These are phyloP conservation scores for Leishmania mexicana DNA, from an alignment of 208 protist species.

Conservation along the genomic window DNA sequence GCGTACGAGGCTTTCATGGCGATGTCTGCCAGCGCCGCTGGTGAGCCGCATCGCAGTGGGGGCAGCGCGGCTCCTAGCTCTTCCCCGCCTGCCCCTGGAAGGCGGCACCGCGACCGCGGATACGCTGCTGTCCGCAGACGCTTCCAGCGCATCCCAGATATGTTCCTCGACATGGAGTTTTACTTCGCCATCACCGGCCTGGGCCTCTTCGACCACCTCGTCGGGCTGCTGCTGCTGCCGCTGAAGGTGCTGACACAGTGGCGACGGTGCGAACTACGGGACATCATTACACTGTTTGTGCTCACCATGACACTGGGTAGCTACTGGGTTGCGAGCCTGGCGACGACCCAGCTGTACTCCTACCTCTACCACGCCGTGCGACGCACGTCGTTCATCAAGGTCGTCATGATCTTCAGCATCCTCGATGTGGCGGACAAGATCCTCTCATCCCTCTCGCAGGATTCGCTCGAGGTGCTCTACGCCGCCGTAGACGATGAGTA, in stretches of 20 bases:
- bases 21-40: neutral
- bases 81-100: neutral
- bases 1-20: slow-evolving; percentile 7
- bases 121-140: slow-evolving; percentile 3
- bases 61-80: neutral
- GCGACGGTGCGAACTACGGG: slow-evolving; percentile 13
- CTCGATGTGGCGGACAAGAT: slow-evolving; percentile 92
- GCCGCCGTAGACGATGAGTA: slow-evolving; percentile 29
- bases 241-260: slow-evolving; percentile 12
- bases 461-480: slow-evolving; percentile 78
- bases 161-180: slow-evolving; percentile 11
- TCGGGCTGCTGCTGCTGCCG: slow-evolving; percentile 9
- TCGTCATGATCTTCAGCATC: slow-evolving; percentile 96
- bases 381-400: slow-evolving; percentile 76
- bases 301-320: slow-evolving; percentile 5
- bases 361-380: slow-evolving; percentile 26
- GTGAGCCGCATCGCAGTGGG: neutral
- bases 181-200: slow-evolving; percentile 24
- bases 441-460: slow-evolving; percentile 89
- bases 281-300: slow-evolving; percentile 8
- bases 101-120: slow-evolving; percentile 8
- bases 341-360: slow-evolving; percentile 20
- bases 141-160: slow-evolving; percentile 19
- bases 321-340: slow-evolving; percentile 11
- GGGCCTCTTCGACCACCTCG: slow-evolving; percentile 16